A percentile compares a stretch with the other conserved stretches of the same genome.
phyloP scores from a whole-genome alignment of 1,284 basidiomycete genomes.

The Spongiforma sp. region DNA sequence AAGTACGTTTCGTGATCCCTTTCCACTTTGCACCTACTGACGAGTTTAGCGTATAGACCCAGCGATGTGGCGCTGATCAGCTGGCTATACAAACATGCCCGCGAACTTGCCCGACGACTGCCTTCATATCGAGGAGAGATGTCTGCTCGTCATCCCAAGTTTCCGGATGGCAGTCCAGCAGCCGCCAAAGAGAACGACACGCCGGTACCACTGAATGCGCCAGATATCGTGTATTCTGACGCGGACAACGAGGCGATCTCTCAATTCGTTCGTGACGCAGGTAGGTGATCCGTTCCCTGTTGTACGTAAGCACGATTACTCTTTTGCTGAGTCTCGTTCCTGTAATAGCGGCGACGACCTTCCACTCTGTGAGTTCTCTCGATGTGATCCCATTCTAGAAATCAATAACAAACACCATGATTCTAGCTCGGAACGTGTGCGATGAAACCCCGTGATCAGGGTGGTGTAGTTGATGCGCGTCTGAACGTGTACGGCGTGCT shows the following conservation, averaged over 20 bases:
- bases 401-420: background rate
- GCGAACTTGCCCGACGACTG: background rate
- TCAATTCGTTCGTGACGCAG: background rate
- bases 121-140: background rate
- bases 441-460: background rate
- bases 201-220: background rate
- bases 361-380: background rate
- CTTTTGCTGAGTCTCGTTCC: background rate
- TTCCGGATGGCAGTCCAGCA: background rate
- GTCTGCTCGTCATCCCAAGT: background rate
- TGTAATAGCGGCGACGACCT: slow-evolving; percentile 21
- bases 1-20: background rate
- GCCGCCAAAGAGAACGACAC: background rate
- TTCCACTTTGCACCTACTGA: background rate
- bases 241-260: background rate
- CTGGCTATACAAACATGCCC: background rate
- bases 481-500: background rate
- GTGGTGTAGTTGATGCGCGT: background rate
- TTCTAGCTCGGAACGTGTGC: background rate
- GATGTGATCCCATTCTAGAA: background rate
- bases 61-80: background rate
- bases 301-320: no score
- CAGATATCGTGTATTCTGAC: background rate
- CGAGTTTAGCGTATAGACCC: background rate
- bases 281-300: background rate